Conservation (phyloP, 2,329 filamentous ascomycete species). For the Colletotrichum trifolii region DNA sequence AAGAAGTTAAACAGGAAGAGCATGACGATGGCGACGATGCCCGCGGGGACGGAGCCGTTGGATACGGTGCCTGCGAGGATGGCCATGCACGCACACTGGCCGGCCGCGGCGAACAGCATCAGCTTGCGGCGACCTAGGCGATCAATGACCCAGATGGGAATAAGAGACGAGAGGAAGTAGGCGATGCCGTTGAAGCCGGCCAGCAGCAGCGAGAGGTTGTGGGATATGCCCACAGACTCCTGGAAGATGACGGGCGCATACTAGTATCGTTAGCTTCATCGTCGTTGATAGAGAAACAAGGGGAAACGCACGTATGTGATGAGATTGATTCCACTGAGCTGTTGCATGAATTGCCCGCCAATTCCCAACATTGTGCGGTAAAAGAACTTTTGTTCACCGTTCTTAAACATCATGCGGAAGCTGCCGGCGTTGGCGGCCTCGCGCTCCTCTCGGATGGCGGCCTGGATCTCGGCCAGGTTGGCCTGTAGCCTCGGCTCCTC, state of each 20-base stretch:
- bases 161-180: conserved; percentile 46
- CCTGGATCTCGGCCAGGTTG: conserved; percentile 50
- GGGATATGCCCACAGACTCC: conserved; percentile 53
- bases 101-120: conserved; percentile 61
- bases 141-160: conserved; percentile 50
- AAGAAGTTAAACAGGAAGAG: conserved; percentile 56
- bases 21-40: conserved; percentile 57
- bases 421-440: conserved; percentile 47
- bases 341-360: conserved; percentile 58
- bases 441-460: conserved; percentile 52
- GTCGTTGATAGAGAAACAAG: fast-evolving
- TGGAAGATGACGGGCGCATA: conserved; percentile 58
- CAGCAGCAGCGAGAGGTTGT: conserved; percentile 59
- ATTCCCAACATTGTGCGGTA: conserved; percentile 54
- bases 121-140: conserved; percentile 66
- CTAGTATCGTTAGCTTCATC: conserved; percentile 21
- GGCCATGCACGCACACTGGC: conserved; percentile 56
- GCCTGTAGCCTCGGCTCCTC: conserved; percentile 42
- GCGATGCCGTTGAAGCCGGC: conserved; percentile 63
- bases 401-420: conserved; percentile 51
- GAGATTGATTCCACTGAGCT: conserved; percentile 48
- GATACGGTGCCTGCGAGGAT: conserved; percentile 57
- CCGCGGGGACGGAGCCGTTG: conserved; percentile 49
- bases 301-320: conserved; percentile 40
- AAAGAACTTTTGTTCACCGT: conserved; percentile 54